These are phyloP conservation scores for Colletotrichum sp. DNA, from an alignment of 2,329 filamentous ascomycete genomes.

Conservation along the genomic window DNA sequence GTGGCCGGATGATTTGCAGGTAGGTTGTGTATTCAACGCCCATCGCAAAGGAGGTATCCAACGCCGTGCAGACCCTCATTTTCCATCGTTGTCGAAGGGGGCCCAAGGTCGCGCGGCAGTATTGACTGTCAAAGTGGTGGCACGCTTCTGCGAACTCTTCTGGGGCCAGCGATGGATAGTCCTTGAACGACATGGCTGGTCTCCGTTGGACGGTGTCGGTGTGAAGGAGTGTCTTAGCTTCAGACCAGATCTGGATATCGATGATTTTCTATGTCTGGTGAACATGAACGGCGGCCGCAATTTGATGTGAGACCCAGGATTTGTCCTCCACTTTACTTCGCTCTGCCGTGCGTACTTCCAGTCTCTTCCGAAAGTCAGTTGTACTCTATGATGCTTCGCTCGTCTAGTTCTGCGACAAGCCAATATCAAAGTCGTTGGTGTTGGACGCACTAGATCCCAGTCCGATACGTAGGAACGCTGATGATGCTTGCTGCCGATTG, in stretches of 20 bases:
- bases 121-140: slow-evolving; percentile 63
- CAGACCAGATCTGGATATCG: background rate
- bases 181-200: slow-evolving; percentile 36
- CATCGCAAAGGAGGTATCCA: slow-evolving; percentile 47
- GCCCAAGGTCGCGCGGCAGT: slow-evolving; percentile 62
- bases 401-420: background rate
- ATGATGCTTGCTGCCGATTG: background rate
- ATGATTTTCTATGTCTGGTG: background rate
- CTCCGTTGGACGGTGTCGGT: no score
- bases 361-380: background rate
- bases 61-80: slow-evolving; percentile 54
- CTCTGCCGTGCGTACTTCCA: background rate
- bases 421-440: background rate
- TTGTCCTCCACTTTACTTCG: background rate
- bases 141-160: slow-evolving; percentile 71
- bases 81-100: slow-evolving; percentile 58
- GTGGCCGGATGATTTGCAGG: slow-evolving; percentile 59
- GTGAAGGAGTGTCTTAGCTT: background rate
- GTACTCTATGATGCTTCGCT: background rate
- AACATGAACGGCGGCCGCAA: background rate
- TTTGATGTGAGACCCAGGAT: background rate
- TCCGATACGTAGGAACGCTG: background rate
- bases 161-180: slow-evolving; percentile 64
- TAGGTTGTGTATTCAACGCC: slow-evolving; percentile 55
- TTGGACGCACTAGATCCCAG: background rate